Percentiles rank a stretch among this genome's conserved stretches.
Evolutionary conservation across 768 basidiomycete species (phyloP).

Genomic region (Calocera cornea): DNA sequence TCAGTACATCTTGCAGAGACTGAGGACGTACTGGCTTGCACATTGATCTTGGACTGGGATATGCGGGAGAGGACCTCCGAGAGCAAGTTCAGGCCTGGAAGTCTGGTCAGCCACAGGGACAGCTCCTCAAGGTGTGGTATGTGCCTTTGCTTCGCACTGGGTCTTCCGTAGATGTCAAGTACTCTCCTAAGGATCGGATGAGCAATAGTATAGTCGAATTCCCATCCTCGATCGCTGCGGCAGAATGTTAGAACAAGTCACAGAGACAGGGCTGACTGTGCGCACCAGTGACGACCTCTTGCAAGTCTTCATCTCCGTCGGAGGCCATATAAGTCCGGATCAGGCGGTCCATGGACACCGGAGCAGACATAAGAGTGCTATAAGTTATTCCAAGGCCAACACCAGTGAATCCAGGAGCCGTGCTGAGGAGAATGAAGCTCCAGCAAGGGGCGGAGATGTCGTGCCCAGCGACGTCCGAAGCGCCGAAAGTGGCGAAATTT

Average conservation of each 20-base stretch:
- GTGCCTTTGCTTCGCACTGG: constrained; percentile 64
- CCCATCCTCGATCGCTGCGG: constrained; percentile 40
- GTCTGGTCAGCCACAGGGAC: not conserved
- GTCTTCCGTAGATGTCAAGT: constrained; percentile 77
- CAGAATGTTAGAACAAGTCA: not conserved
- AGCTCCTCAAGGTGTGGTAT: not conserved
- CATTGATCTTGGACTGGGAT: constrained; percentile 51
- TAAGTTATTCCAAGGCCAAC: not conserved
- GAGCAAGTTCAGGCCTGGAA: constrained; percentile 72
- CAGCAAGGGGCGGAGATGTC: not conserved
- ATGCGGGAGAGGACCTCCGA: constrained; percentile 52
- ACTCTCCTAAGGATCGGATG: constrained; percentile 77
- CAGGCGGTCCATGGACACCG: constrained; percentile 29
- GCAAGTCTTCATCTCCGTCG: constrained; percentile 44
- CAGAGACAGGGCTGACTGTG: not conserved
- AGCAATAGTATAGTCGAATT: constrained; percentile 52
- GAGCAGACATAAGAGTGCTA: not conserved
- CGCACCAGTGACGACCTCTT: constrained; percentile 47
- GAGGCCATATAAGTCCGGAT: constrained; percentile 64
- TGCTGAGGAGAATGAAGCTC: not conserved
- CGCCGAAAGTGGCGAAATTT: constrained; percentile 1
- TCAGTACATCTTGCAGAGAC: not conserved
- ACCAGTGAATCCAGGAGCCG: not conserved
- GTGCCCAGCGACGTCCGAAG: not conserved
- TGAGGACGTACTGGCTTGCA: constrained; percentile 56